These are phyloP conservation scores for Exophiala sp. DNA, from an alignment of 2,329 filamentous ascomycete species.

Conservation along the genomic window DNA sequence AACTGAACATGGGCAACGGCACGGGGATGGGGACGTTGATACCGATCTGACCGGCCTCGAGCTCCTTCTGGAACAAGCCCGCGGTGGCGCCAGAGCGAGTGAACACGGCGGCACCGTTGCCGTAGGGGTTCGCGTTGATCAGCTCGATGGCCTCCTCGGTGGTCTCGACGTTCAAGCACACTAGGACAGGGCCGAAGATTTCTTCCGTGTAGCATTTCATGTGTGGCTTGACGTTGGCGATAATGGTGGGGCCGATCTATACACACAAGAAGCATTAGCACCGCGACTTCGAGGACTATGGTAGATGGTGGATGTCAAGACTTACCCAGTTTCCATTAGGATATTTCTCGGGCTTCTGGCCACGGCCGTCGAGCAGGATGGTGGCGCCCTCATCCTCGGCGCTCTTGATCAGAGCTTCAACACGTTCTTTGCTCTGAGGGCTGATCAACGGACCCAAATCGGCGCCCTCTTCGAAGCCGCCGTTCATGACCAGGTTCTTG, in stretches of 20 bases:
- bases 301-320: neutral
- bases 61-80: slow-evolving; percentile 60
- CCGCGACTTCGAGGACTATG: too few relatives aligned
- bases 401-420: slow-evolving; percentile 58
- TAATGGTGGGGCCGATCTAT: slow-evolving; percentile 61
- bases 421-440: slow-evolving; percentile 61
- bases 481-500: slow-evolving; percentile 58
- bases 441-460: slow-evolving; percentile 65
- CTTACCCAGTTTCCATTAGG: slow-evolving; percentile 64
- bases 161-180: slow-evolving; percentile 58
- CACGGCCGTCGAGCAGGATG: slow-evolving; percentile 60
- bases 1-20: slow-evolving; percentile 60
- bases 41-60: slow-evolving; percentile 64
- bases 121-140: slow-evolving; percentile 65
- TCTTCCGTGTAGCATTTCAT: slow-evolving; percentile 66
- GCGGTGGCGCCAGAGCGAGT: slow-evolving; percentile 60
- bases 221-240: slow-evolving; percentile 61
- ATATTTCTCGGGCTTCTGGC: slow-evolving; percentile 60
- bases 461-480: slow-evolving; percentile 60
- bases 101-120: slow-evolving; percentile 62
- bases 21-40: slow-evolving; percentile 67
- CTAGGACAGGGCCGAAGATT: slow-evolving; percentile 65
- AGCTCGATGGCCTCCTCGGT: slow-evolving; percentile 61
- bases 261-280: neutral
- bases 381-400: slow-evolving; percentile 63